Percentiles rank a stretch among this genome's conserved stretches.
phyloP scores from a whole-genome alignment of 176 grass and related monocot species.

The Alloteropsis semialata region DNA sequence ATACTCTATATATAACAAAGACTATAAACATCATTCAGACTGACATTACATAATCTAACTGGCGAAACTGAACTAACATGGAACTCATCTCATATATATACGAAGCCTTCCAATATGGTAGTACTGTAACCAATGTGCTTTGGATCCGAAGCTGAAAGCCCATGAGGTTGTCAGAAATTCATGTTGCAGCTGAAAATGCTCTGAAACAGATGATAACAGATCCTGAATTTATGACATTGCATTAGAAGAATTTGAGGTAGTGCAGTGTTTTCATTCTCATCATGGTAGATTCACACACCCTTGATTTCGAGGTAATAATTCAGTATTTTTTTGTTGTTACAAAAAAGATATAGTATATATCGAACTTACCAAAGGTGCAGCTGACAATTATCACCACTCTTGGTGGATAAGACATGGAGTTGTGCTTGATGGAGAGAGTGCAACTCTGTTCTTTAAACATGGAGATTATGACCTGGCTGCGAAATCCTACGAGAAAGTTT shows the following conservation, averaged over 20 bases:
- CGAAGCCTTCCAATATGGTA: too few relatives aligned
- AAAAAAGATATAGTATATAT: constrained; percentile 97
- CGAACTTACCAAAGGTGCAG: constrained; percentile 96
- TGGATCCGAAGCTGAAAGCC: too few relatives aligned
- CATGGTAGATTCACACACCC: constrained; percentile 3
- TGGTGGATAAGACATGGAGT: constrained; percentile 99
- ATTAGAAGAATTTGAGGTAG: constrained; percentile 96
- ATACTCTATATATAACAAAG: too few relatives aligned
- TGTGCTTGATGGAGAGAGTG: constrained; percentile 97
- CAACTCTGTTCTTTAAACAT: constrained; percentile 83
- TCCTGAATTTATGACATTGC: constrained; percentile 82
- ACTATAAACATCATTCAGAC: too few relatives aligned
- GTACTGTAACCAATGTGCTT: too few relatives aligned
- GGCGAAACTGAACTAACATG: too few relatives aligned
- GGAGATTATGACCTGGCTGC: constrained; percentile 81
- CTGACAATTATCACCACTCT: constrained; percentile 94
- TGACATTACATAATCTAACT: too few relatives aligned
- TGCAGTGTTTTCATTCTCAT: constrained; percentile 15
- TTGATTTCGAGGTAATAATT: constrained; percentile 12
- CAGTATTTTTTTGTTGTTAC: constrained; percentile 28
- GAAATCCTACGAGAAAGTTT: constrained; percentile 99
- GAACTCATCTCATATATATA: too few relatives aligned
- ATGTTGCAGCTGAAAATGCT: constrained; percentile 96
- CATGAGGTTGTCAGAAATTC: constrained; percentile 96
- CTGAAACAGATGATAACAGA: constrained; percentile 81